These are phyloP conservation scores for Boletellus emodensis DNA, from an alignment of 768 basidiomycete species.

Conservation along the genomic window DNA sequence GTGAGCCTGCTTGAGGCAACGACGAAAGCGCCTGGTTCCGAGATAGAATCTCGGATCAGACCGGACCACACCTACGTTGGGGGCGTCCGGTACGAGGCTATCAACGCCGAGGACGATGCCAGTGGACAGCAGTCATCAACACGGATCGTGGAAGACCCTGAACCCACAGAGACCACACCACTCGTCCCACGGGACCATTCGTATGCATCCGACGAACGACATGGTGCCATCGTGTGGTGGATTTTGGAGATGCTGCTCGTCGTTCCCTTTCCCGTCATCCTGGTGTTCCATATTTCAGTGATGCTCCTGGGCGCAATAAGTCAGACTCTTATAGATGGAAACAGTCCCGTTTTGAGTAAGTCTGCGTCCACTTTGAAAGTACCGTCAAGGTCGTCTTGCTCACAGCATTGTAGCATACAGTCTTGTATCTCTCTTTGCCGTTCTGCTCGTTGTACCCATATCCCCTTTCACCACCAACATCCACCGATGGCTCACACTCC, in stretches of 20 bases:
- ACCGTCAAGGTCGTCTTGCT: not conserved
- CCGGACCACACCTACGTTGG: conserved; percentile 11
- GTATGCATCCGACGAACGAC: conserved; percentile 11
- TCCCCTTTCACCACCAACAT: conserved; percentile 60
- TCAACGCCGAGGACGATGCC: conserved; percentile 16
- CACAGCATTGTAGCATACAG: conserved; percentile 44
- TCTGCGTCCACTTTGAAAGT: not conserved
- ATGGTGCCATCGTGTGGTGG: conserved; percentile 46
- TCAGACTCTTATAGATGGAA: conserved; percentile 66
- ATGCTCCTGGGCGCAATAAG: conserved; percentile 44
- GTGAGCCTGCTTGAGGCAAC: conserved; percentile 37
- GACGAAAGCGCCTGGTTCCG: conserved; percentile 15
- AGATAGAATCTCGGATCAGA: conserved; percentile 1
- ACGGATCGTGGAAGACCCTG: conserved; percentile 34
- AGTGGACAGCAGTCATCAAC: conserved; percentile 9
- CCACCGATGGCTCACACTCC: conserved; percentile 35
- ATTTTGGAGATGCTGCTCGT: conserved; percentile 53
- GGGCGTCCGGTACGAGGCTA: conserved; percentile 27
- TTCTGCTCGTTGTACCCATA: conserved; percentile 55
- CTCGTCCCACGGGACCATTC: conserved; percentile 39
- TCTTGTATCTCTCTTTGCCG: conserved; percentile 40
- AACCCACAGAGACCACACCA: conserved; percentile 55
- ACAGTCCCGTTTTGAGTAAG: conserved; percentile 45
- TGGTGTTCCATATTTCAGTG: conserved; percentile 49
- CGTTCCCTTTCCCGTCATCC: conserved; percentile 49